A percentile compares a stretch with the other conserved stretches of the same genome.
Conservation (phyloP, 257 asterid species). For the Euphrasia confusa region DNA sequence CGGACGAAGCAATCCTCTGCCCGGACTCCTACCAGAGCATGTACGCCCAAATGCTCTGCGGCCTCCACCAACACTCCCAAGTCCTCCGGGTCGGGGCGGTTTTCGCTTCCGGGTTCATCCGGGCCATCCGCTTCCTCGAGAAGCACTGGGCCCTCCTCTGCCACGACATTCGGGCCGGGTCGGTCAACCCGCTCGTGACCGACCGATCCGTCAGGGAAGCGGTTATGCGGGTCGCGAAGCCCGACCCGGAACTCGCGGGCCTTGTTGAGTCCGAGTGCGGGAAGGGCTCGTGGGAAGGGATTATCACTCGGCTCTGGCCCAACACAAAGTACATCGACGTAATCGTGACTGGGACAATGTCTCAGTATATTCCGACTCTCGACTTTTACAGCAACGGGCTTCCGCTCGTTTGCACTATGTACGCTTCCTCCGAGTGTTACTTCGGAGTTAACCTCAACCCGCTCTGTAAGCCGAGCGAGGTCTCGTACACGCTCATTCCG, state of each 20-base stretch:
- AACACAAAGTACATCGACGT: slow-evolving; percentile 82
- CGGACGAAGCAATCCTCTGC: slow-evolving; percentile 78
- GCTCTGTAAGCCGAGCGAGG: slow-evolving; percentile 70
- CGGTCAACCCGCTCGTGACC: slow-evolving; percentile 44
- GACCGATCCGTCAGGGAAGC: slow-evolving; percentile 57
- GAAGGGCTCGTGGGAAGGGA: slow-evolving; percentile 65
- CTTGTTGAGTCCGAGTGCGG: slow-evolving; percentile 58
- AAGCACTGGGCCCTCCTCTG: slow-evolving; percentile 68
- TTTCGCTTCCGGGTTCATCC: slow-evolving; percentile 86
- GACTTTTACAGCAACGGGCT: slow-evolving; percentile 73
- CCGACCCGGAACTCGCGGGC: slow-evolving; percentile 61
- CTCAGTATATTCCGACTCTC: slow-evolving; percentile 82
- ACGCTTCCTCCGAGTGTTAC: slow-evolving; percentile 91
- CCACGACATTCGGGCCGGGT: slow-evolving; percentile 62
- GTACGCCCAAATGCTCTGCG: slow-evolving; percentile 95
- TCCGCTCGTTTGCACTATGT: slow-evolving; percentile 91
- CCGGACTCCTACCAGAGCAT: slow-evolving; percentile 85
- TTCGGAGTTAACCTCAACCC: slow-evolving; percentile 75
- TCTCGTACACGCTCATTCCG: slow-evolving; percentile 80
- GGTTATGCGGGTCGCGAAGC: slow-evolving; percentile 43
- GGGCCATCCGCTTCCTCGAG: slow-evolving; percentile 75
- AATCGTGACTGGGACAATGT: slow-evolving; percentile 93
- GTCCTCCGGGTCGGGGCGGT: slow-evolving; percentile 97
- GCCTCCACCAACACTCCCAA: slow-evolving; percentile 51
- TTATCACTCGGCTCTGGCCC: slow-evolving; percentile 80